Base-by-base conservation (phyloP, 345 rosid genomes). In the Lumnitzera racemosa region DNA sequence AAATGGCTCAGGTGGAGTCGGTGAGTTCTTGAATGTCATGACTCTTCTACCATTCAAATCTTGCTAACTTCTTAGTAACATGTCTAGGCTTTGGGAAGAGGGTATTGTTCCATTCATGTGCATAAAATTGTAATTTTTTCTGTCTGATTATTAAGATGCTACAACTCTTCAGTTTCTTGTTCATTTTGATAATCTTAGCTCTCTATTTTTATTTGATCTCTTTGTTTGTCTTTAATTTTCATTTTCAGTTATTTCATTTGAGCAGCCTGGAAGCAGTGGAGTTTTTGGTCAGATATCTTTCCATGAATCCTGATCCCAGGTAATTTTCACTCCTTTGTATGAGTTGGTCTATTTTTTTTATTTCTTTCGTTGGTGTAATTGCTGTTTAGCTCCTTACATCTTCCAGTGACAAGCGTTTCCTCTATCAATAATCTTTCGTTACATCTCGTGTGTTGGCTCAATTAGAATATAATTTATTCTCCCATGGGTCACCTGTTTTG, bases 241-340 rank as follows among this genome's bases (percentile, higher is more conserved):
- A 67, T 65, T 72, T 60, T 50, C 84, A 94, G 99, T 51, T 84
- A 63, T 94, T 80, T 68, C 97, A 83, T 65, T 58, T 90, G 60
- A 80, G 80, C 78, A 86, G 83, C 70, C 53, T 71, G 80, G 99
- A 88, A 72, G 90, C 97, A 7, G 47, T 88, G 65, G 85, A 77
- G 61, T 83, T 84, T 72, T 78, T 90, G 67, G 95, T 84, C 25
- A 94, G 76, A 77, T 94, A 83, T 78, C 80, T 80, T 23, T 78
- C 84, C 51, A 94, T 90, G 99, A 84, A 84, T 69, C 99, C 99
- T 11, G 84, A 90, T 59, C 24, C 81, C 49, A 84, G 97, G 99
- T 94, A 79, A 47, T 49, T 4, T 56, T 52, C 56, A 2, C 10
- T 64, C 31, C 31, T 27, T 20, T 27, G 31, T 27, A 27, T 27